Conservation (phyloP, 108 stramenopile species). For the Nannochloropsis oceanica region DNA sequence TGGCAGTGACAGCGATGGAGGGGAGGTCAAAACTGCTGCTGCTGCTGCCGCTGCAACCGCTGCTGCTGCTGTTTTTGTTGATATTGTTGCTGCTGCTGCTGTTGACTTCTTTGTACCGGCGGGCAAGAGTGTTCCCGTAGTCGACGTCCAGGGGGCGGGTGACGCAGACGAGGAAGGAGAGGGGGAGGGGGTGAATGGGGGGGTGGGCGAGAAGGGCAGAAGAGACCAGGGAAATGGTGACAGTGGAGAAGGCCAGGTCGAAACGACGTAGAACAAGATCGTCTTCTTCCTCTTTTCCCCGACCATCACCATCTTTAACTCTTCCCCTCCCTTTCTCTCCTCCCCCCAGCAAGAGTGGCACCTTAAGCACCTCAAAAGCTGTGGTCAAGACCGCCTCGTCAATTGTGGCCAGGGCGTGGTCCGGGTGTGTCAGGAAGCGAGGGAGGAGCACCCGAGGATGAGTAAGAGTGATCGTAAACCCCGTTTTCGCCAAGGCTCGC, state of each 20-base stretch:
- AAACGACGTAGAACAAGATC: background rate
- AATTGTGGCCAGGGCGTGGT: background rate
- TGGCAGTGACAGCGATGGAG: background rate
- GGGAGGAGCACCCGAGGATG: background rate
- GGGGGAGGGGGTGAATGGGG: background rate
- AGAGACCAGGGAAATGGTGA: background rate
- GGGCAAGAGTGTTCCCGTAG: background rate
- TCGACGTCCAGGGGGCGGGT: background rate
- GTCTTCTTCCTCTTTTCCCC: background rate
- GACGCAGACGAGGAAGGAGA: background rate
- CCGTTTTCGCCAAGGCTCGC: background rate
- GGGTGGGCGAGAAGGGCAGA: background rate
- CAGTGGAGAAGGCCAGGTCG: background rate
- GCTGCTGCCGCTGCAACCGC: background rate
- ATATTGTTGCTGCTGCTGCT: too few species aligned
- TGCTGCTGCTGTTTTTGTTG: too few species aligned
- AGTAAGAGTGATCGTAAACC: background rate
- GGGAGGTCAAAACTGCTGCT: background rate
- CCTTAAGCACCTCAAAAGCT: background rate
- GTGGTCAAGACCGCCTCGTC: background rate
- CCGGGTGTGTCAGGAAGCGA: background rate
- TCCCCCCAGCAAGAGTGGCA: background rate
- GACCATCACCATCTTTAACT: background rate
- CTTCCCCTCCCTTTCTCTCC: background rate
- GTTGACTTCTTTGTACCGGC: background rate